These are phyloP conservation scores for Microcos paniculata DNA, from an alignment of 345 rosid genomes.

Conservation along the genomic window DNA sequence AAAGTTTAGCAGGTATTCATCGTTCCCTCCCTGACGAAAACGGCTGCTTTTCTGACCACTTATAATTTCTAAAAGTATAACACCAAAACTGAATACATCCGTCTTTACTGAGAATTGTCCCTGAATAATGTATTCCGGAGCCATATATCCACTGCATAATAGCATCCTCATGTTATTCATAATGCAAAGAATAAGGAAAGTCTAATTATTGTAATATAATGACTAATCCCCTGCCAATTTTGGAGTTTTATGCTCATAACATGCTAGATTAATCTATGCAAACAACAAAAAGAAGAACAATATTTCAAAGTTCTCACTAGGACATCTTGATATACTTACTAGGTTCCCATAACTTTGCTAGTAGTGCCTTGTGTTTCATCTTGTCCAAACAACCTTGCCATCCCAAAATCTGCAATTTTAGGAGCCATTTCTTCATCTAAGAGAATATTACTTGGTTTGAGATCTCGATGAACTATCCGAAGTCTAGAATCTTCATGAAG, in stretches of 20 bases:
- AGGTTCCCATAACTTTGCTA: slow-evolving; percentile 18
- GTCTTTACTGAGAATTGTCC: slow-evolving; percentile 54
- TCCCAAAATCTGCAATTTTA: slow-evolving; percentile 14
- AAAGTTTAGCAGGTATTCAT: slow-evolving; percentile 38
- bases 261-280: no score
- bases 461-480: slow-evolving; percentile 14
- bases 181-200: no score
- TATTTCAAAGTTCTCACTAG: no score
- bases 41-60: slow-evolving; percentile 38
- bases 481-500: slow-evolving; percentile 37
- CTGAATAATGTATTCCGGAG: slow-evolving; percentile 49
- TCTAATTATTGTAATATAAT: no score
- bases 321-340: slow-evolving; percentile 4
- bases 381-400: slow-evolving; percentile 3
- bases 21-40: slow-evolving; percentile 18
- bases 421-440: slow-evolving; percentile 8
- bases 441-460: slow-evolving; percentile 17
- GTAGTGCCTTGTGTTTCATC: slow-evolving; percentile 13
- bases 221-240: no score
- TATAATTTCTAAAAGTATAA: slow-evolving; percentile 53
- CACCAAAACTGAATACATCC: slow-evolving; percentile 62
- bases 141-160: slow-evolving; percentile 52
- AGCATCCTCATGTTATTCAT: background rate
- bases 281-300: background rate
- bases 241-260: no score